Conservation (phyloP, 768 basidiomycete genomes). For the Arthromyces matolae region DNA sequence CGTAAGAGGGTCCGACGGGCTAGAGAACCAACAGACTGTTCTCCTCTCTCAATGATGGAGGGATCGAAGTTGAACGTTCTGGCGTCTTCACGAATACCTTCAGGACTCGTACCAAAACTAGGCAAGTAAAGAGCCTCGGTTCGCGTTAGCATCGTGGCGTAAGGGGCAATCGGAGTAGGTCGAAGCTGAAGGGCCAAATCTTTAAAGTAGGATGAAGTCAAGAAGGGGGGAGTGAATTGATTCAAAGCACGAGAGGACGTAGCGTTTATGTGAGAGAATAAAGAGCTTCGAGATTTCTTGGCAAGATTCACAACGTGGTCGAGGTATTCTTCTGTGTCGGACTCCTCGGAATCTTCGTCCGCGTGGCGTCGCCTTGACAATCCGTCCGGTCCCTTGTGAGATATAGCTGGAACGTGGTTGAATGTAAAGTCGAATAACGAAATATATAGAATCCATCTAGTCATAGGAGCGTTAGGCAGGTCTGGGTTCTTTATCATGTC, state of each 20-base stretch:
- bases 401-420: conserved; percentile 29
- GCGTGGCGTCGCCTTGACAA: conserved; percentile 24
- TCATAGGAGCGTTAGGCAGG: conserved; percentile 31
- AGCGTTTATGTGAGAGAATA: neutral
- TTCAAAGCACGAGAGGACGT: neutral
- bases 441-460: conserved; percentile 35
- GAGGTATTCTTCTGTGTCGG: conserved; percentile 29
- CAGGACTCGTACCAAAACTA: neutral
- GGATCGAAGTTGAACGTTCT: neutral
- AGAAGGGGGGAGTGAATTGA: neutral
- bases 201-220: neutral
- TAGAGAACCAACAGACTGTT: neutral
- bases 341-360: conserved; percentile 12
- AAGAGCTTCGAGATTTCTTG: neutral
- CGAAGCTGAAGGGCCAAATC: neutral
- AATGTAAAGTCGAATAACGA: conserved; percentile 34
- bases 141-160: neutral
- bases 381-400: conserved; percentile 29
- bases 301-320: conserved; percentile 18
- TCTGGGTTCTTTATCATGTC: conserved; percentile 36
- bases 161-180: neutral
- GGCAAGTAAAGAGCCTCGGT: neutral
- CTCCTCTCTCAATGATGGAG: neutral
- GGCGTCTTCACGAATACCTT: neutral
- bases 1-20: neutral